Evolutionary conservation across 805 yeast genomes (phyloP).

Genomic region (Candida ortonii): DNA sequence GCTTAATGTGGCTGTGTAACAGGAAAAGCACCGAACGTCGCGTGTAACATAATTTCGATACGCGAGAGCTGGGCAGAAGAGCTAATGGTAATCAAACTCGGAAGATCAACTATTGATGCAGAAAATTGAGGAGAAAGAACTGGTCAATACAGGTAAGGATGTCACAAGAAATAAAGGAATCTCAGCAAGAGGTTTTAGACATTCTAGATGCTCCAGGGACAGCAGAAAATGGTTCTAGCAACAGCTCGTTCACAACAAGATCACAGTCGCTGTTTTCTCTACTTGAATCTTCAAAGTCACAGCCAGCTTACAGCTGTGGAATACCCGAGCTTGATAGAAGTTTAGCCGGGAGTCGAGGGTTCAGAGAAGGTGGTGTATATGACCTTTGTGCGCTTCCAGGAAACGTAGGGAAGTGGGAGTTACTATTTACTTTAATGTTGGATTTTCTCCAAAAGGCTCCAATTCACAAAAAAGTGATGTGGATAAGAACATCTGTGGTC

Average conservation of each 20-base stretch:
- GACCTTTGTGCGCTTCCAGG: conserved; percentile 31
- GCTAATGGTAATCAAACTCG: too few species aligned
- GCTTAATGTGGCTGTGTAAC: too few species aligned
- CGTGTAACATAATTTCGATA: too few species aligned
- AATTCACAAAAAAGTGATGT: conserved; percentile 12
- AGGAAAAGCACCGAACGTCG: too few species aligned
- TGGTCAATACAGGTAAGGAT: too few species aligned
- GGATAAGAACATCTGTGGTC: conserved; percentile 13
- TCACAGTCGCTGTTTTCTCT: conserved; percentile 13
- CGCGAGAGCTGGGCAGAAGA: too few species aligned
- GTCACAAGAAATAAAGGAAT: too few species aligned
- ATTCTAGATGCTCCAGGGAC: neutral
- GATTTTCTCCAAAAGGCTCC: conserved; percentile 5
- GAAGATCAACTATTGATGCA: too few species aligned
- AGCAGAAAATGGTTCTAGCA: neutral
- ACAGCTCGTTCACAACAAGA: conserved; percentile 2
- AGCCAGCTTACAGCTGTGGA: conserved; percentile 17
- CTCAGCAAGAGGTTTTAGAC: too few species aligned
- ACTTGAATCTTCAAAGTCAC: conserved; percentile 2
- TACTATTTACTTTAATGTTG: conserved; percentile 21
- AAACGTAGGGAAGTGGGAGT: conserved; percentile 28
- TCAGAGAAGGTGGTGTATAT: conserved; percentile 23
- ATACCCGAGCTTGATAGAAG: conserved; percentile 18
- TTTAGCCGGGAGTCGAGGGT: conserved; percentile 23
- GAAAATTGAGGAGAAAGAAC: too few species aligned